Percentiles rank a stretch among this genome's conserved stretches.
Conservation (phyloP, 2,329 filamentous ascomycete species). For the Lomentospora prolificans region DNA sequence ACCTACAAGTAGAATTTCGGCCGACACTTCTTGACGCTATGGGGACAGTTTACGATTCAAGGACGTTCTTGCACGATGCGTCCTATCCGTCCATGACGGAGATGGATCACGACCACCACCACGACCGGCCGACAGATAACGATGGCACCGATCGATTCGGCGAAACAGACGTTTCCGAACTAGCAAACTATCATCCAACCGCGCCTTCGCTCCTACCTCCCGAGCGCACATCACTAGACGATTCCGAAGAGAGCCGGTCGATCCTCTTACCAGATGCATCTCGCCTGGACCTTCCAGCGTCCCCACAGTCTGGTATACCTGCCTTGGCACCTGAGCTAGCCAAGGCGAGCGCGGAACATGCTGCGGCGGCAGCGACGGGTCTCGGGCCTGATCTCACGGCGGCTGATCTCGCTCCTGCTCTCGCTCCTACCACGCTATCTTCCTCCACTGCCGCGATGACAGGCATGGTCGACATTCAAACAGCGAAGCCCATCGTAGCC, state of each 20-base stretch:
- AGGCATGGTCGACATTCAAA: neutral
- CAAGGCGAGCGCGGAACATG: conserved; percentile 18
- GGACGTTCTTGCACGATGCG: conserved; percentile 38
- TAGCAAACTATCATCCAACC: conserved; percentile 30
- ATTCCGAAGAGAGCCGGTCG: conserved; percentile 24
- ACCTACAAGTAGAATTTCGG: too few relatives aligned
- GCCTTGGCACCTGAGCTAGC: conserved; percentile 21
- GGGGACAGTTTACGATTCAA: conserved; percentile 42
- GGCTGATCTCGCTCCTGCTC: neutral
- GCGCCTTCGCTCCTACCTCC: conserved; percentile 27
- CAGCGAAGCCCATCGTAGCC: neutral
- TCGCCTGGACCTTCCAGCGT: conserved; percentile 25
- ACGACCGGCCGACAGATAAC: conserved; percentile 19
- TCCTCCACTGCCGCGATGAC: neutral
- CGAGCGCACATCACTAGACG: conserved; percentile 26
- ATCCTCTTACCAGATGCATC: conserved; percentile 26
- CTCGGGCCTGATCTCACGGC: neutral
- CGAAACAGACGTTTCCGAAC: conserved; percentile 32
- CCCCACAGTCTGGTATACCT: neutral
- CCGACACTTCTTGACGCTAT: conserved; percentile 18
- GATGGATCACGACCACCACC: conserved; percentile 22
- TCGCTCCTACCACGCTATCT: neutral
- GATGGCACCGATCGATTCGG: conserved; percentile 28
- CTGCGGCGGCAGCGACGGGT: neutral
- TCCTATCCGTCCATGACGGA: conserved; percentile 33